Percentiles rank a stretch among this genome's conserved stretches.
Evolutionary conservation across 2,329 filamentous ascomycete genomes (phyloP).

Genomic region (Penicillium sp.): DNA sequence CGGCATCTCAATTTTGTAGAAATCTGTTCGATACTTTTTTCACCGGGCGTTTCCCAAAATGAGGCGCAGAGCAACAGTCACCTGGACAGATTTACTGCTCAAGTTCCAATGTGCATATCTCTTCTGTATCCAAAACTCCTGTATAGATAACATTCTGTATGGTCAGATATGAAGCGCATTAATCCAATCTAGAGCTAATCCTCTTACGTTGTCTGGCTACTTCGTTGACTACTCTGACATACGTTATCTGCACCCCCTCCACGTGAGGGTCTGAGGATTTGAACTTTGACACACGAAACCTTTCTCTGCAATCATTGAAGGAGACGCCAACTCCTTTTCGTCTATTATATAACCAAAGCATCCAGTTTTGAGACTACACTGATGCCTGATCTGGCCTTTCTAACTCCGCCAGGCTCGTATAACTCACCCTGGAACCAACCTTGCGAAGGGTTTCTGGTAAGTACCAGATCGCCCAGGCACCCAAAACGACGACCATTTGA

Average conservation of each 20-base stretch:
- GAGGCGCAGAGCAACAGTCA: neutral
- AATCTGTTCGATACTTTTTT: neutral
- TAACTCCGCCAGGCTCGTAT: constrained; percentile 1
- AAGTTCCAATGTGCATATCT: neutral
- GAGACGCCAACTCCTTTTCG: no score
- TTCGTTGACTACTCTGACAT: no score
- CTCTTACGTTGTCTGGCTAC: neutral
- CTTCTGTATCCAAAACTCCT: neutral
- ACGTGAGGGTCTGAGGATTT: no score
- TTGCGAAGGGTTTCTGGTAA: constrained; percentile 8
- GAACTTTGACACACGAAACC: no score
- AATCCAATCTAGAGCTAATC: neutral
- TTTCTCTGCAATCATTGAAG: no score
- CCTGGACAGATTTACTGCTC: neutral
- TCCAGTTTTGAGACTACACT: neutral
- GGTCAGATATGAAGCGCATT: neutral
- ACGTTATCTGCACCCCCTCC: no score
- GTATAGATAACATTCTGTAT: neutral
- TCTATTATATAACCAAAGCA: neutral
- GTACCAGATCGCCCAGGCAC: constrained; percentile 15
- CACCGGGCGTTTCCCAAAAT: neutral
- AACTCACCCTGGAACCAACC: neutral
- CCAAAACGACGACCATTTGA: constrained; percentile 12
- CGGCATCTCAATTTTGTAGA: constrained; percentile 48
- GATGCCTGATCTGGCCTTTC: neutral